Evolutionary conservation across 345 rosid species (phyloP), one percentile per base, ranked within the genome.

Genomic region (Sonneratia caseolaris): DNA sequence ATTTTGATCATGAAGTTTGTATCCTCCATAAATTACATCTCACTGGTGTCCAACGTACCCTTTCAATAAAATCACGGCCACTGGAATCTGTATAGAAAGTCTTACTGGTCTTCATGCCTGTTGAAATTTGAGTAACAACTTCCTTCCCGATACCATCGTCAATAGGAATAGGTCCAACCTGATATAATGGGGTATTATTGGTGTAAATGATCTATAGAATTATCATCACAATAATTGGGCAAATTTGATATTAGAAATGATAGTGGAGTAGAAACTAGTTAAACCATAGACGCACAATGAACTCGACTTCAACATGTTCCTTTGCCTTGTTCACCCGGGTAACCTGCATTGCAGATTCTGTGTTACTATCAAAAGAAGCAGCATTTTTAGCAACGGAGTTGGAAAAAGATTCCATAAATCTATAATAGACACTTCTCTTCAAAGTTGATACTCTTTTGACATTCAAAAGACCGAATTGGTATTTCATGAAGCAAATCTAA

Each of bases 231-330:
- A 38, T 24, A 61, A 27, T 22, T 40, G 3, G 35, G 35, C 22
- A 59, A 71, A 38, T 24, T 65, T 32, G 2, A 67, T 57, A 42
- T 27, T 35, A 66, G 15, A 64, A 35, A 8, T 35, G 38, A 37
- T n/a, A 43, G 70, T 36, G n/a, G 37, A 68, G 43, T 68, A 68
- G 19, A 16, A 51, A 43, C 37, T 62, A 6, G 16, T 6, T 27
- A 27, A 62, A 62, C 27, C 9, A 16, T 27, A 70, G 72, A 70
- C 98, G 84, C 79, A 91, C 98, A 76, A 86, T 81, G 80, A 91
- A 94, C 82, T 94, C 98, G 19, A 91, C 91, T 88, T 94, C 98
- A 65, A 85, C 97, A 70, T 94, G 96, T 79, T 91, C 98, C 80
- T 83, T 90, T 74, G 78, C 90, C 79, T 84, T 90, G 96, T 85